Evolutionary conservation across 1,284 basidiomycete species (phyloP).

Genomic region (Xanthoconium separans): DNA sequence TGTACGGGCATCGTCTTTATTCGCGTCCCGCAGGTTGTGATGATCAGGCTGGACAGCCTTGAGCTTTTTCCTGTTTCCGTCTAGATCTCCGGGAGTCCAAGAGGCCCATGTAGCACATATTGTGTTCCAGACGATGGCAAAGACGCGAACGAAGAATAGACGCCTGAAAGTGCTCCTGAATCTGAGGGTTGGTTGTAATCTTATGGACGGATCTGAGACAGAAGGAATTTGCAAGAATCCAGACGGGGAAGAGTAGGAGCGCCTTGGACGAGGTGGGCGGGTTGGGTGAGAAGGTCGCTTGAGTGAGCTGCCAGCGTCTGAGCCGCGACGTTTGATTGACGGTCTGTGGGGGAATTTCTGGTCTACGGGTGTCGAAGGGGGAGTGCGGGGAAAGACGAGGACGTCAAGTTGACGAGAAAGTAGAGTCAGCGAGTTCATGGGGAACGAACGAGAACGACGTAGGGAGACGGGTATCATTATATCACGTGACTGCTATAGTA

Average conservation of each 20-base stretch:
- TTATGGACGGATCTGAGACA: constrained; percentile 27
- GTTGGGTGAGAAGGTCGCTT: constrained; percentile 46
- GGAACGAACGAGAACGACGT: background rate
- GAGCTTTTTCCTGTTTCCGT: constrained; percentile 14
- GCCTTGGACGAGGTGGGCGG: constrained; percentile 41
- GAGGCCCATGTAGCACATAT: constrained; percentile 48
- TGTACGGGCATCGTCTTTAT: constrained; percentile 37
- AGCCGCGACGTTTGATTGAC: constrained; percentile 27
- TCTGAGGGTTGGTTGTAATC: constrained; percentile 27
- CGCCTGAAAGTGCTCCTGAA: constrained; percentile 41
- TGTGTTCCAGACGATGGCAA: constrained; percentile 51
- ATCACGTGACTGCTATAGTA: constrained; percentile 36
- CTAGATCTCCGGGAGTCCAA: constrained; percentile 34
- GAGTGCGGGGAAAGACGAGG: constrained; percentile 47
- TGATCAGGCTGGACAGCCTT: constrained; percentile 18
- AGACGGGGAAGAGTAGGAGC: constrained; percentile 36
- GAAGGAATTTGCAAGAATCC: constrained; percentile 33
- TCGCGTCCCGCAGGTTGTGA: constrained; percentile 35
- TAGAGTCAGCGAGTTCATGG: constrained; percentile 70
- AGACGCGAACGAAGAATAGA: constrained; percentile 51
- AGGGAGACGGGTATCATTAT: background rate
- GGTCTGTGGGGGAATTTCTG: constrained; percentile 21
- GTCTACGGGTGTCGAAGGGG: constrained; percentile 49
- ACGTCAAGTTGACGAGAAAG: constrained; percentile 70
- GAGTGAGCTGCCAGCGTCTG: constrained; percentile 35